These are phyloP conservation scores for Ananas comosus DNA, from an alignment of 176 grass and related monocot species.

Conservation along the genomic window DNA sequence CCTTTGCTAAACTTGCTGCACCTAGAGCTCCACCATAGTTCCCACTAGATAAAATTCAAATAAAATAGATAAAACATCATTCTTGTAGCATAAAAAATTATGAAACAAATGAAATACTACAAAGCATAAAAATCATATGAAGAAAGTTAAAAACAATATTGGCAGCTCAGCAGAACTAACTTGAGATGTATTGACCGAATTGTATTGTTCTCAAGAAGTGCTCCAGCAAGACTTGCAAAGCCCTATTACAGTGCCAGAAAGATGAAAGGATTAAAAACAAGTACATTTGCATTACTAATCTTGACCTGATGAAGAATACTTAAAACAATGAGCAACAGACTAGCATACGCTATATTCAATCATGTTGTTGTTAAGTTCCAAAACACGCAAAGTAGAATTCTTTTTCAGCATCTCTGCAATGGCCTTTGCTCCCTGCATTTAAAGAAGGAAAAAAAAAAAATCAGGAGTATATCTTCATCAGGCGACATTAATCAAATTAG, in stretches of 20 bases:
- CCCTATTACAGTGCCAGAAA: slow-evolving; percentile 49
- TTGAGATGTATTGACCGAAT: slow-evolving; percentile 86
- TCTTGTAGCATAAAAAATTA: slow-evolving; percentile 7
- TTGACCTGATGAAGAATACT: too few relatives aligned
- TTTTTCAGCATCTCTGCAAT: slow-evolving; percentile 82
- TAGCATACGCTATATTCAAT: slow-evolving; percentile 79
- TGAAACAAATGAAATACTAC: slow-evolving; percentile 5
- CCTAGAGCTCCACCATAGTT: slow-evolving; percentile 95
- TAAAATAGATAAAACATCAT: slow-evolving; percentile 21
- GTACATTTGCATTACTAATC: not conserved
- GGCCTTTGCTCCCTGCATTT: slow-evolving; percentile 71
- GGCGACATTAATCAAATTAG: not conserved
- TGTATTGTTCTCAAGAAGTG: slow-evolving; percentile 75
- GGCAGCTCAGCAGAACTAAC: slow-evolving; percentile 41
- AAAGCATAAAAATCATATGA: slow-evolving; percentile 12
- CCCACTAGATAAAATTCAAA: slow-evolving; percentile 52
- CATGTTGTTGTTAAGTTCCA: slow-evolving; percentile 89
- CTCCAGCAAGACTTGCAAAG: slow-evolving; percentile 87
- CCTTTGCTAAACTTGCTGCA: slow-evolving; percentile 76
- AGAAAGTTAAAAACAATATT: slow-evolving; percentile 1
- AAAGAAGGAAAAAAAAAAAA: slow-evolving; percentile 10
- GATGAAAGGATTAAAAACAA: slow-evolving; percentile 1
- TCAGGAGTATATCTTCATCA: not conserved
- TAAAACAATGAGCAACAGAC: slow-evolving; percentile 14
- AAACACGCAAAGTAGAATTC: slow-evolving; percentile 63